Evolutionary conservation across 352 stramenopile genomes (phyloP), one percentile per base, ranked within the genome.

Genomic region (Pythium rhizo-oryzae): DNA sequence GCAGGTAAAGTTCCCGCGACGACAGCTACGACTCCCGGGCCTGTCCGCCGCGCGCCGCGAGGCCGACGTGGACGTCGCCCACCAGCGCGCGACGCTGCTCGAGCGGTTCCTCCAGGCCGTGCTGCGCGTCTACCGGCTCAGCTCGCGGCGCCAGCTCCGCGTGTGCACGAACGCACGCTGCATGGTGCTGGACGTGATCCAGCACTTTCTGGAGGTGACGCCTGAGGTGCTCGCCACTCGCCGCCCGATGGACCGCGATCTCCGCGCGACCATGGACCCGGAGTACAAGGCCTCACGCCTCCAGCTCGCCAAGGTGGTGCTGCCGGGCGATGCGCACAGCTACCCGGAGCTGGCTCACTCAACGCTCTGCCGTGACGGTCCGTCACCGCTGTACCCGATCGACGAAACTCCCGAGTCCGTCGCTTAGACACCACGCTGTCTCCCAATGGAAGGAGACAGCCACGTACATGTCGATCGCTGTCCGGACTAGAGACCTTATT

Each of bases 91-190:
- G 18, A 8, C 65, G 1, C 57, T 75, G 47, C 70, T 92, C 1
- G 79, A 92, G 53, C 60, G 75, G 19, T 92, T 91, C 37, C 55
- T 90, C 8, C 74, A 89, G 25, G 71, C 75, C 19, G 51, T 88
- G 24, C 70, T 92, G 16, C 65, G 76, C 9, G 70, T 85, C 18
- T 92, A 89, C 69, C 79, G 77, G 43, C 63, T 61, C 19, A 72
- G 79, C 0, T 65, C 76, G 0, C 79, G 78, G 28, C 82, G 84
- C 12, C 78, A 89, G 33, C 62, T 85, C 56, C 82, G 82, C 16
- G 81, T 75, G 54, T 94, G 86, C 55, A 72, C 87, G 47, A 85
- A 89, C 57, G 63, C 70, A 12, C 59, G 84, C 37, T 94, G 84
- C 59, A 37, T 55, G 13, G 60, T 87, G 19, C 66, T 90, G 12